Evolutionary conservation across 2,329 filamentous ascomycete species (phyloP), one percentile per base, ranked within the genome.

Genomic region (Ramularia collo-cygni): DNA sequence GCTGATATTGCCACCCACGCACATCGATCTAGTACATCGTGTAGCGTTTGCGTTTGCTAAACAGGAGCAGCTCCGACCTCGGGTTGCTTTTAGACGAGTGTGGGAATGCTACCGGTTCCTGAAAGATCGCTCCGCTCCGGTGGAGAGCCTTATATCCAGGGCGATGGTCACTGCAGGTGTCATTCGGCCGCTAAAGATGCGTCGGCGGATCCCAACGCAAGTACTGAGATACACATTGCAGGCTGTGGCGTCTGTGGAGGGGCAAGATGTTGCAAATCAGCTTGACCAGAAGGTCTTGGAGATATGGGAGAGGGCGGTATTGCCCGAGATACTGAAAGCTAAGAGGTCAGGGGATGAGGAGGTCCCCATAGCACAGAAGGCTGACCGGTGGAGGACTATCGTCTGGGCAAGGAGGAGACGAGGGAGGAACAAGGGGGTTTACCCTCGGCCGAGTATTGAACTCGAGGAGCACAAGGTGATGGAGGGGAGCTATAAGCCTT

Each of bases 161-260:
- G 70, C 74, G 1, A 49, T 77, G 51, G 71, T 73, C 41, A 62
- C 68, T 48, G 67, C 69, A 15, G 72, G 69, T 12, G 58, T 76
- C 16, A 58, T 66, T 16, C 60, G 70, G 12, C 65, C 61, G 27
- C 60, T 69, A 12, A 55, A 63, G 14, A 59, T 61, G 21, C 62
- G 62, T 2, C 43, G 51, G 2, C 51, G 51, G 16, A 55, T 72
- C 4, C 17, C 43, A 2, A 51, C 48, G 1, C 47, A 47, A 18
- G 60, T 62, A 41, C 60, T 71, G 38, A 49, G 55, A 21, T 75
- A 65, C 52, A 64, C 75, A 4, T 47, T 72, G 29, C 44, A 52
- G n/a, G 44, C 66, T n/a, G 64, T 74, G 14, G 46, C 51, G 24
- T 46, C 59, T 17, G 52, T 67, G 10, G 72, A 75, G 45, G 67